Conservation (phyloP, 768 basidiomycete genomes). For the Hypholoma sublateritium region DNA sequence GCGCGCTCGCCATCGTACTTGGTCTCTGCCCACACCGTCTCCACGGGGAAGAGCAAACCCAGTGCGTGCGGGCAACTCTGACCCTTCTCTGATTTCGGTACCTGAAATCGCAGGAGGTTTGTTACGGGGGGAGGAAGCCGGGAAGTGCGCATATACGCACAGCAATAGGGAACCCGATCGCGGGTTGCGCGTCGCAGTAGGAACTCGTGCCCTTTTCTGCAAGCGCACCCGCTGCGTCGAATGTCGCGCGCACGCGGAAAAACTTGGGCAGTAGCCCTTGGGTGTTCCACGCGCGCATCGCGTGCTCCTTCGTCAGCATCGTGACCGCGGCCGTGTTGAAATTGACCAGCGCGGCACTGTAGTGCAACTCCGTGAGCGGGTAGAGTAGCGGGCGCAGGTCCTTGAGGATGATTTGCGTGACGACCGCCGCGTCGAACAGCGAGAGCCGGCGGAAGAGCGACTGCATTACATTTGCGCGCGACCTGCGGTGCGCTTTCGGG, state of each 20-base stretch:
- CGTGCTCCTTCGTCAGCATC: slow-evolving; percentile 58
- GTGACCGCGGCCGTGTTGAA: slow-evolving; percentile 59
- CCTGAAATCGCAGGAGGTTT: slow-evolving; percentile 32
- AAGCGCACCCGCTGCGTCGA: slow-evolving; percentile 55
- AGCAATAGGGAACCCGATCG: slow-evolving; percentile 62
- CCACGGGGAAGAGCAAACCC: slow-evolving; percentile 36
- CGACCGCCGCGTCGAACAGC: slow-evolving; percentile 61
- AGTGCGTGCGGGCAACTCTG: slow-evolving; percentile 58
- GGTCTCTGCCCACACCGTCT: slow-evolving; percentile 78
- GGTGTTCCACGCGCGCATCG: slow-evolving; percentile 74
- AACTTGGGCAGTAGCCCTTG: slow-evolving; percentile 49
- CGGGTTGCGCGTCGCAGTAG: slow-evolving; percentile 32
- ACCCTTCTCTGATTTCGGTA: slow-evolving; percentile 85
- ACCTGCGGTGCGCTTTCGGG: slow-evolving; percentile 28
- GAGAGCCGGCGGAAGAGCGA: slow-evolving; percentile 59
- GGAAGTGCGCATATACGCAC: slow-evolving; percentile 30
- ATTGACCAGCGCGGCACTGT: slow-evolving; percentile 48
- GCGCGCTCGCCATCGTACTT: slow-evolving; percentile 97
- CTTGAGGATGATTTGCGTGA: slow-evolving; percentile 87
- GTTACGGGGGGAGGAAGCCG: not conserved
- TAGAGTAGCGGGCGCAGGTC: slow-evolving; percentile 82
- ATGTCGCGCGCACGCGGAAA: slow-evolving; percentile 53
- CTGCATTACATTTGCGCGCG: slow-evolving; percentile 34
- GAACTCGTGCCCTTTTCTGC: slow-evolving; percentile 30
- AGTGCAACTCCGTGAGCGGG: slow-evolving; percentile 53